Base-by-base conservation (phyloP, 1,139 yeast genomes). In the Yamadazyma trypodendri region DNA sequence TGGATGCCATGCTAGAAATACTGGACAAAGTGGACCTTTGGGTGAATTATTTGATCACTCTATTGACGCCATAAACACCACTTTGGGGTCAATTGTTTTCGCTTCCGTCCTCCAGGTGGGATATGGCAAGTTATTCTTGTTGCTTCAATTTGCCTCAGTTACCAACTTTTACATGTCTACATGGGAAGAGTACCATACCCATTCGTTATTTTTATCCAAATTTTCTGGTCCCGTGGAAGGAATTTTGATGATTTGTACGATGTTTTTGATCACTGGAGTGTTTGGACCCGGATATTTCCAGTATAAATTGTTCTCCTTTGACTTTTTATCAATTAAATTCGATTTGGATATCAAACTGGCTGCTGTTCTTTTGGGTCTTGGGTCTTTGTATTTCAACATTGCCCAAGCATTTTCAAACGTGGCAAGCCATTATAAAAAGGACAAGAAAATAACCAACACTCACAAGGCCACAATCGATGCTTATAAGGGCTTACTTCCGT, bases 151-250 rank as follows among this genome's bases (percentile, higher is more conserved):
- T 60, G 84, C 84, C 7, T 69, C 90, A 6, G 73, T 88, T 36
- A 75, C 83, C 49, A 90, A 90, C 62, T 90, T 90, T 57, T 90
- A 89, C 57, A 63, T 87, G 40, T 83, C 95, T 33, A 90, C 97
- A 0, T 90, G 97, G 97, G 97, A 90, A 63, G 97, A 89, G 56
- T 90, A 78, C 58, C 94, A 89, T 54, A 90, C 97, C 1, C 95
- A 89, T 50, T 84, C 83, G 24, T 68, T 90, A 44, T 90, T 74
- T 58, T 68, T 90, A 39, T 81, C 94, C 31, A 79, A 77, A 45
- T 84, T 88, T 53, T 84, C 94, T 15, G 97, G 97, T 1, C 97
- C 97, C 0, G 97, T 90, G 2, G 97, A 90, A 61, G 97, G 97
- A 4, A 86, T 90, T 28, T 60, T 88, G 47, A 72, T 84, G 68